Percentiles rank a stretch among this genome's conserved stretches.
Conservation (phyloP, 2,329 filamentous ascomycete genomes). For the Calonectria hawksworthii region DNA sequence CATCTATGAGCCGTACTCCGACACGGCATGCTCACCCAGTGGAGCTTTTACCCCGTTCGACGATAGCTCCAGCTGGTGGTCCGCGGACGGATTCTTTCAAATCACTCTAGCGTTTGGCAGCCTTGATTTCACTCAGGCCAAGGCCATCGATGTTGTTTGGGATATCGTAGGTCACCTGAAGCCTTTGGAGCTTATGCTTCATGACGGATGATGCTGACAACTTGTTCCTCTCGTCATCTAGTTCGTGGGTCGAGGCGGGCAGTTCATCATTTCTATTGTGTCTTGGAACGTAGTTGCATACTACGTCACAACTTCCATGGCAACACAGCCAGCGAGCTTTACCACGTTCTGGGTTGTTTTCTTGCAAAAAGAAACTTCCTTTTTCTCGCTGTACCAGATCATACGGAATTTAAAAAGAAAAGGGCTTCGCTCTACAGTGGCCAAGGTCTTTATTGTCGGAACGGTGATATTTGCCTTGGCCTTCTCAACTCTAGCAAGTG, state of each 20-base stretch:
- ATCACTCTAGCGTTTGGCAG: not conserved
- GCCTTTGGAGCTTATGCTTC: too few relatives aligned
- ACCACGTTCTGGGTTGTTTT: not conserved
- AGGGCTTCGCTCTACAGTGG: not conserved
- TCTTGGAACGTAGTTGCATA: not conserved
- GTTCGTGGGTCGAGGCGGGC: not conserved
- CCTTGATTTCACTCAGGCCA: not conserved
- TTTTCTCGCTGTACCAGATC: not conserved
- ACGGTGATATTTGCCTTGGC: not conserved
- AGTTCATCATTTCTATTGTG: not conserved
- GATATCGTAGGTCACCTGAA: not conserved
- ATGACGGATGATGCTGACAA: not conserved
- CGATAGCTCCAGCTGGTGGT: not conserved
- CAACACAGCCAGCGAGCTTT: not conserved
- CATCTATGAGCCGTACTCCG: not conserved
- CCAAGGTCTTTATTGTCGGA: not conserved
- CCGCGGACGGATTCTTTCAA: not conserved
- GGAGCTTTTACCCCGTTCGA: not conserved
- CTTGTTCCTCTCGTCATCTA: not conserved
- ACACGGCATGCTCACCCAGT: not conserved
- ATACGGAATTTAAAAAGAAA: not conserved
- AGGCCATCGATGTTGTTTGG: not conserved
- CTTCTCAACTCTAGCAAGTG: not conserved
- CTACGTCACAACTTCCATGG: not conserved
- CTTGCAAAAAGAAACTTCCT: not conserved